Evolutionary conservation across 805 yeast genomes (phyloP).

Genomic region (Saccharomyces cerevisiae): DNA sequence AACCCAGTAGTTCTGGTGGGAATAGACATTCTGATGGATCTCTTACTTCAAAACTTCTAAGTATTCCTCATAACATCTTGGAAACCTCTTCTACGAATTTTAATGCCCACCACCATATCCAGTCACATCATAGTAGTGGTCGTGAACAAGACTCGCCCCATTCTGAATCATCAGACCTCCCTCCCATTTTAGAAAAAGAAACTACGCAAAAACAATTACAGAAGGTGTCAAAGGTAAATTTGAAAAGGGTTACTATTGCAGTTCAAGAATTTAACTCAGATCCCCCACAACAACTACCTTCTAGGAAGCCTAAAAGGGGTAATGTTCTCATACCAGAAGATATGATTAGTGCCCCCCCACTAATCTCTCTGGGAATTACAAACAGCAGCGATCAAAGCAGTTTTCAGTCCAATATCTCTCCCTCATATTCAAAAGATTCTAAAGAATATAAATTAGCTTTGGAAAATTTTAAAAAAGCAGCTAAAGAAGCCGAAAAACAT

Average conservation of each 20-base stretch:
- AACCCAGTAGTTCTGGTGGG: neutral
- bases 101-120: neutral
- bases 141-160: neutral
- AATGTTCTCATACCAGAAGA: slow-evolving; percentile 69
- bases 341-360: slow-evolving; percentile 47
- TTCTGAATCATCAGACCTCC: neutral
- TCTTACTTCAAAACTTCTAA: slow-evolving; percentile 6
- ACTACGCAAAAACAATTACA: neutral
- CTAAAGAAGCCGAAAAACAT: slow-evolving; percentile 58
- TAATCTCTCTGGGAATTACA: slow-evolving; percentile 63
- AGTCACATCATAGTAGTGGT: slow-evolving; percentile 1
- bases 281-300: slow-evolving; percentile 93
- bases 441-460: slow-evolving; percentile 47
- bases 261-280: slow-evolving; percentile 63
- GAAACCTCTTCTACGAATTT: slow-evolving; percentile 8
- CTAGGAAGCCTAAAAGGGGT: slow-evolving; percentile 73
- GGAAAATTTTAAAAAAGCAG: slow-evolving; percentile 48
- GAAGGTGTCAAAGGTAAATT: slow-evolving; percentile 20
- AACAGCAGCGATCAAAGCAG: slow-evolving; percentile 8
- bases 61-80: slow-evolving; percentile 9
- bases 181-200: neutral
- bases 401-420: slow-evolving; percentile 18
- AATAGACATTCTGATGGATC: neutral
- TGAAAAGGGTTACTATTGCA: slow-evolving; percentile 70
- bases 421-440: slow-evolving; percentile 28